phyloP scores from a whole-genome alignment of 2,329 filamentous ascomycete genomes.

The Dendryphion nanum region DNA sequence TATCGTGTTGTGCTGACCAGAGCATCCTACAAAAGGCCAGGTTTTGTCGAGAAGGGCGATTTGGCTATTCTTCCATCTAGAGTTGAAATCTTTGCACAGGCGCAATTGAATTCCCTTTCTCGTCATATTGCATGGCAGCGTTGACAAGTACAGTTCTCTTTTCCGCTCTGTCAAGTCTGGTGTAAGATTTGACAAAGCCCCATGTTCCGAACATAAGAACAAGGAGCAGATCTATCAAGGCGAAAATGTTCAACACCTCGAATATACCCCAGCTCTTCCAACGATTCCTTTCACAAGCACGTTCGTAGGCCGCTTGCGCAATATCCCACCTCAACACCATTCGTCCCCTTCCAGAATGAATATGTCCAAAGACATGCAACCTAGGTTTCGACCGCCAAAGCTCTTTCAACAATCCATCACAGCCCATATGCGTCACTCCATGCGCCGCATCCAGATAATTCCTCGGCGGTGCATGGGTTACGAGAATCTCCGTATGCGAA shows the following conservation, averaged over 20 bases:
- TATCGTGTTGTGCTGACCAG: no score
- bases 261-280: slow-evolving; percentile 1
- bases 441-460: slow-evolving; percentile 65
- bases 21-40: no score
- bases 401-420: slow-evolving; percentile 65
- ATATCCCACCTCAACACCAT: not conserved
- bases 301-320: not conserved
- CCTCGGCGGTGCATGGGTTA: slow-evolving; percentile 77
- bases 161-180: not conserved
- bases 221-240: not conserved
- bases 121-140: not conserved
- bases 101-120: no score
- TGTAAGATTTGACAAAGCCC: not conserved
- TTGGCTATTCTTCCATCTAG: no score
- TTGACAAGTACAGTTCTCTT: not conserved
- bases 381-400: slow-evolving; percentile 67
- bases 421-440: slow-evolving; percentile 62
- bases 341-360: slow-evolving; percentile 64
- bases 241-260: not conserved
- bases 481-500: slow-evolving; percentile 66
- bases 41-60: no score
- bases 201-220: not conserved
- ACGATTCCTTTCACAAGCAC: not conserved
- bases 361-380: slow-evolving; percentile 78
- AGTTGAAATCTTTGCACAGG: no score